A percentile compares a stretch with the other conserved stretches of the same genome.
Evolutionary conservation across 805 yeast species (phyloP).

Genomic region (Suhomyces faveliae): DNA sequence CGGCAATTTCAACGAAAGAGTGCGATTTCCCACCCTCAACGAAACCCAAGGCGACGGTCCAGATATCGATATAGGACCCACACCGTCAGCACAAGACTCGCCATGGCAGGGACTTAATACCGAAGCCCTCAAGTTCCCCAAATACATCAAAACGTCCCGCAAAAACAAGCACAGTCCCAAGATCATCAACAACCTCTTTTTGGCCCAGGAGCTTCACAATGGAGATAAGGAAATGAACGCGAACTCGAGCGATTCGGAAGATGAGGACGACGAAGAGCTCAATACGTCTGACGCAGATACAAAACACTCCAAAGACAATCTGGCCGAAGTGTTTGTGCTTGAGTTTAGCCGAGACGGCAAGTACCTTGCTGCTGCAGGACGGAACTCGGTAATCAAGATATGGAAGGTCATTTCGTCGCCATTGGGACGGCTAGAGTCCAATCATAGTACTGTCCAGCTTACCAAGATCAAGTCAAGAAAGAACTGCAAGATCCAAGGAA

Average conservation of each 20-base stretch:
- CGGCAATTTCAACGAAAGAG: neutral
- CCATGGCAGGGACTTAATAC: constrained; percentile 36
- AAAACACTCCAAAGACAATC: constrained; percentile 16
- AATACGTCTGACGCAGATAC: neutral
- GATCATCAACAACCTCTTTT: constrained; percentile 50
- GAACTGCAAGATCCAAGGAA: neutral
- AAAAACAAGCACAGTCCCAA: constrained; percentile 47
- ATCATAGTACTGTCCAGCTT: constrained; percentile 19
- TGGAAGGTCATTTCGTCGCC: constrained; percentile 83
- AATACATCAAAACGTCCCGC: constrained; percentile 50
- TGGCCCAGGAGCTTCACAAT: constrained; percentile 60
- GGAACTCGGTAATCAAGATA: constrained; percentile 62
- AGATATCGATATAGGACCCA: neutral
- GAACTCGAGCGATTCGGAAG: constrained; percentile 8
- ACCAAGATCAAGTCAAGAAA: constrained; percentile 9
- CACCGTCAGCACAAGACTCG: constrained; percentile 5
- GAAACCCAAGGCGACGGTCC: neutral
- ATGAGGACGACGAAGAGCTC: constrained; percentile 1
- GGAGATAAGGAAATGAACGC: constrained; percentile 5
- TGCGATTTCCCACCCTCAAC: neutral
- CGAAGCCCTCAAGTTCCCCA: constrained; percentile 51
- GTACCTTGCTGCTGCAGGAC: constrained; percentile 81
- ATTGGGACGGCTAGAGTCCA: constrained; percentile 56
- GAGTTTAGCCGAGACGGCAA: constrained; percentile 79
- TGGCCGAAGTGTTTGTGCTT: constrained; percentile 65